Evolutionary conservation across 2,329 filamentous ascomycete species (phyloP).

Genomic region (Colletotrichum filicis): DNA sequence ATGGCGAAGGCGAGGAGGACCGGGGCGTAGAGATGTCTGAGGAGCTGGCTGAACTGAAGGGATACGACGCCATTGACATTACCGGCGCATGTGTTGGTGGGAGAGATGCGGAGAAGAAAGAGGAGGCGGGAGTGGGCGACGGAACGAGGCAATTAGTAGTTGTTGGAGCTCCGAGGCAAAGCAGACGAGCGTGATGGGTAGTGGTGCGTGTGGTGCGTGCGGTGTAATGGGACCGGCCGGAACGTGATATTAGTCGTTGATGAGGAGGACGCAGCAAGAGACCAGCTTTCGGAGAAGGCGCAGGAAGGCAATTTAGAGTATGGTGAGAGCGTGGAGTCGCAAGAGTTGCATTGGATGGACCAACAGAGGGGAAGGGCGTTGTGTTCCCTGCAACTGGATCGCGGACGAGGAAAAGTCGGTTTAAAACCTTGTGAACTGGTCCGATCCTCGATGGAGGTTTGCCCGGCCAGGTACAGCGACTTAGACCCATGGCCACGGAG

Average conservation of each 20-base stretch:
- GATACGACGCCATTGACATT: conserved; percentile 40
- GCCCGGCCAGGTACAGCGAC: conserved; percentile 32
- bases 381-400: conserved; percentile 33
- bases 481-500: conserved; percentile 31
- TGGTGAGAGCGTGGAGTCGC: conserved; percentile 33
- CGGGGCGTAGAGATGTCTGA: conserved; percentile 66
- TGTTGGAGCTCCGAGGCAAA: conserved; percentile 29
- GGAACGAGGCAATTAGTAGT: conserved; percentile 35
- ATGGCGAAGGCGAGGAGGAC: conserved; percentile 61
- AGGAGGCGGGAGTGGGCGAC: conserved; percentile 33
- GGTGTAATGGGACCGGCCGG: conserved; percentile 33
- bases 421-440: conserved; percentile 41
- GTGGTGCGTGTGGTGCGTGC: conserved; percentile 8
- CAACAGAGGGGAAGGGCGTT: conserved; percentile 29
- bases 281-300: conserved; percentile 28
- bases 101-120: conserved; percentile 34
- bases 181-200: conserved; percentile 15
- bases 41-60: conserved; percentile 58
- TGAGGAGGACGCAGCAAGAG: background rate
- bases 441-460: conserved; percentile 27
- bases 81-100: conserved; percentile 34
- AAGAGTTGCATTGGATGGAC: conserved; percentile 32
- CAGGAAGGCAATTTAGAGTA: conserved; percentile 32
- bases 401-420: conserved; percentile 48
- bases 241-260: conserved; percentile 14